Percentiles rank a stretch among this genome's conserved stretches.
These are phyloP conservation scores for Nakaseomyces uthaithaninus DNA, from an alignment of 1,139 yeast species.

Conservation along the genomic window DNA sequence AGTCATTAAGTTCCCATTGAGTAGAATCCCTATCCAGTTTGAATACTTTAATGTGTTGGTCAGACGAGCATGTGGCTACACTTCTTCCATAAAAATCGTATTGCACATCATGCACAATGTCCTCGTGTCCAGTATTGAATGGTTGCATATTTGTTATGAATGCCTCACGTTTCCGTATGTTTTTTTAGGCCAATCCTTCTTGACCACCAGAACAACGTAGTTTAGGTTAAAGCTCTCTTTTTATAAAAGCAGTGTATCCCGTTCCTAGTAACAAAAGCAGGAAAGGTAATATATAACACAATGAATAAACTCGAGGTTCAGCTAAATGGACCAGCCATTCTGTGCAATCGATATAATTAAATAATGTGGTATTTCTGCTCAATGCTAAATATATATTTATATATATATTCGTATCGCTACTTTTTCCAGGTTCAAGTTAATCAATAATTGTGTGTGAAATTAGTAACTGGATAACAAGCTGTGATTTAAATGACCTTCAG, in stretches of 20 bases:
- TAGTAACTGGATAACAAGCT: neutral
- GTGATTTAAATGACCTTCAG: neutral
- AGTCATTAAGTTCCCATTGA: conserved; percentile 73
- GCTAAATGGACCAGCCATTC: too few species aligned
- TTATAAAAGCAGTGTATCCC: neutral
- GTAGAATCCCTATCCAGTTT: conserved; percentile 50
- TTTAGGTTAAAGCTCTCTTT: neutral
- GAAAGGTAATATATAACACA: too few species aligned
- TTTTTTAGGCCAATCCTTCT: neutral
- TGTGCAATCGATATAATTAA: too few species aligned
- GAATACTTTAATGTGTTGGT: conserved; percentile 83
- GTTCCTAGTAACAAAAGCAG: neutral
- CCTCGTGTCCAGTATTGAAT: conserved; percentile 84
- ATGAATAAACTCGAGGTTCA: too few species aligned
- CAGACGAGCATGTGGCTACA: conserved; percentile 86
- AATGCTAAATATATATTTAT: too few species aligned
- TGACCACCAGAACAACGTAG: too few species aligned
- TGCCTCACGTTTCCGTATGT: neutral
- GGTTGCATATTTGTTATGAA: conserved; percentile 37
- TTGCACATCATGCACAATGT: conserved; percentile 76
- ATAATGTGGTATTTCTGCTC: too few species aligned
- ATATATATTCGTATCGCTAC: too few species aligned
- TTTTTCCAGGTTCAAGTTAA: too few species aligned
- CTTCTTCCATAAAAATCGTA: conserved; percentile 87
- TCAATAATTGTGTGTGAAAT: neutral